Conservation (phyloP, 31 red algal genomes). For the Odonthalia washingtoniensis region DNA sequence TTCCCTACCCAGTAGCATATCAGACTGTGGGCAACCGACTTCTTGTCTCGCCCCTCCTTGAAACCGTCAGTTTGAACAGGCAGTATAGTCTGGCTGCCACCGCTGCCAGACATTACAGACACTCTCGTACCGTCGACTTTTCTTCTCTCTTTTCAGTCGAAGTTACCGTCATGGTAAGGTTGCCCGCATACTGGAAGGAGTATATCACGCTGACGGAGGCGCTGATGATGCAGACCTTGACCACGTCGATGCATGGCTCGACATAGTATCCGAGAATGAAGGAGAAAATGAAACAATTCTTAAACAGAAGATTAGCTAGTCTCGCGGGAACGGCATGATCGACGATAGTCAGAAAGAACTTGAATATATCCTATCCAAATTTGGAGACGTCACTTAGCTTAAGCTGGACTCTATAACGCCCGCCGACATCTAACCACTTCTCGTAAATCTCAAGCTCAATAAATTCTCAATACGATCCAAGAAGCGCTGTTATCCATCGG, state of each 20-base stretch:
- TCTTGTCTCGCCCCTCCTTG: constrained; percentile 16
- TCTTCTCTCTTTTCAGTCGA: background rate
- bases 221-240: constrained; percentile 30
- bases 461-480: constrained; percentile 32
- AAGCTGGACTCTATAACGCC: constrained; percentile 28
- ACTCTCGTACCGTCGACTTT: constrained; percentile 2
- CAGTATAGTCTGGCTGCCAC: constrained; percentile 17
- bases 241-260: constrained; percentile 22
- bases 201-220: constrained; percentile 42
- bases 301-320: background rate
- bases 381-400: too few relatives aligned
- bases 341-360: background rate
- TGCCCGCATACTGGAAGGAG: constrained; percentile 35
- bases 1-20: constrained; percentile 35
- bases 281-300: constrained; percentile 3
- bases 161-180: background rate
- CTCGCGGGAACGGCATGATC: background rate
- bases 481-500: constrained; percentile 12
- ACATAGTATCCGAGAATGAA: constrained; percentile 18
- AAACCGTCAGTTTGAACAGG: constrained; percentile 19
- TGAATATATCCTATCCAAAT: background rate
- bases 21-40: constrained; percentile 39
- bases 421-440: constrained; percentile 41
- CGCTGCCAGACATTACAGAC: constrained; percentile 10
- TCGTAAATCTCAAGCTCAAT: constrained; percentile 40